Conservation (phyloP, 495 filamentous ascomycete species). For the Clohesyomyces aquaticus region DNA sequence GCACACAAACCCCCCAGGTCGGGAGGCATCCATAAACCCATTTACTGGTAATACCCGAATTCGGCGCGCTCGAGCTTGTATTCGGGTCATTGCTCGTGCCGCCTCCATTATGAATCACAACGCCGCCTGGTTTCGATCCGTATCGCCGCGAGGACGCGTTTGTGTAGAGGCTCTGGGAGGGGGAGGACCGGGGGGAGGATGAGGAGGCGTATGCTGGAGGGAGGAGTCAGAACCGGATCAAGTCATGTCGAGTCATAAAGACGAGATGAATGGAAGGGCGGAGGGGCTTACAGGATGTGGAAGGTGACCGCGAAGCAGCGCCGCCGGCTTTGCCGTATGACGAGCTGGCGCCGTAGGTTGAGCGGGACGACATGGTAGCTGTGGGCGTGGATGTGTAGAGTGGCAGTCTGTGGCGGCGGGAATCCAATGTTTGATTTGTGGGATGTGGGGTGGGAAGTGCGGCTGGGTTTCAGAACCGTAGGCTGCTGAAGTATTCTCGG, state of each 20-base stretch:
- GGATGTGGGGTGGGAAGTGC: constrained; percentile 8
- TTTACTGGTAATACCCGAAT: constrained; percentile 38
- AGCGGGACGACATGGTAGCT: constrained; percentile 36
- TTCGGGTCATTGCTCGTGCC: constrained; percentile 37
- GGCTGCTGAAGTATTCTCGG: constrained; percentile 12
- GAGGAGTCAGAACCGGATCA: not conserved
- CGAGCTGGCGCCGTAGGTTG: constrained; percentile 32
- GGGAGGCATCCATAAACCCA: not conserved
- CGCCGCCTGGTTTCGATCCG: constrained; percentile 28
- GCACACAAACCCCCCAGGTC: not conserved
- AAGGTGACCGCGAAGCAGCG: constrained; percentile 25
- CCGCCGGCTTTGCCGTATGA: constrained; percentile 30
- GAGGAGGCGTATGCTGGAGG: constrained; percentile 16
- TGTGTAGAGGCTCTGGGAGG: constrained; percentile 27
- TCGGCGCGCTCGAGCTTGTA: constrained; percentile 33
- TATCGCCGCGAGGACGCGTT: constrained; percentile 35
- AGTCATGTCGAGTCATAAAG: no score
- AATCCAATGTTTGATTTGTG: constrained; percentile 17
- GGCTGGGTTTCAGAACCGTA: constrained; percentile 9
- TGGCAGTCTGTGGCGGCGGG: constrained; percentile 29
- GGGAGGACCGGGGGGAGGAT: constrained; percentile 7
- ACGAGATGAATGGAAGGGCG: not conserved
- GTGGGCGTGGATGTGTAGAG: constrained; percentile 10
- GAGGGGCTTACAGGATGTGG: constrained; percentile 27
- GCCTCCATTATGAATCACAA: constrained; percentile 38